phyloP scores from a whole-genome alignment of 371 early-diverging fungal genomes.

The Apophysomyces ossiformis region DNA sequence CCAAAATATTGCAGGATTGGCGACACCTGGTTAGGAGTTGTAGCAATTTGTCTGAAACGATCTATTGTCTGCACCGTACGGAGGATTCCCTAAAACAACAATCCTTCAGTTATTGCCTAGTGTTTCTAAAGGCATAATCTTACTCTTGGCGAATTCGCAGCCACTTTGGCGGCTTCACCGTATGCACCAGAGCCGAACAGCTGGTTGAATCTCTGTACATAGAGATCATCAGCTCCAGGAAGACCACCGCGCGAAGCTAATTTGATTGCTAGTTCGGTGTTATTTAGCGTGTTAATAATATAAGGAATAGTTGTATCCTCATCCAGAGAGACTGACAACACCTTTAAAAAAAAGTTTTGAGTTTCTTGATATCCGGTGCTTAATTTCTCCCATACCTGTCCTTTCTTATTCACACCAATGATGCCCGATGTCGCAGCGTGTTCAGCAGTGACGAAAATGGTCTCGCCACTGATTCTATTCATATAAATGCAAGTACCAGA shows the following conservation, averaged over 20 bases:
- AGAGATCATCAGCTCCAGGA: slow-evolving; percentile 95
- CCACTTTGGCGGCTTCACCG: slow-evolving; percentile 93
- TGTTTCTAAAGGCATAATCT: slow-evolving; percentile 1
- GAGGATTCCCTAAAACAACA: slow-evolving; percentile 77
- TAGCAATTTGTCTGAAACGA: slow-evolving; percentile 89
- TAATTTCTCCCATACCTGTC: slow-evolving; percentile 66
- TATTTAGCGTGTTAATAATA: slow-evolving; percentile 80
- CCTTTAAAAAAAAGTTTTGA: slow-evolving; percentile 44
- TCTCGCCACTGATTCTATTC: slow-evolving; percentile 96
- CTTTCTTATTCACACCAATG: slow-evolving; percentile 95
- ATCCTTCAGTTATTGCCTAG: not conserved
- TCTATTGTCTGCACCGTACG: slow-evolving; percentile 96
- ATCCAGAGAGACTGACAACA: slow-evolving; percentile 91
- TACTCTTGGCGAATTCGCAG: slow-evolving; percentile 92
- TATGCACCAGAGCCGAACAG: slow-evolving; percentile 78
- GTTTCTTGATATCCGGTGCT: not conserved
- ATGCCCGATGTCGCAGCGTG: slow-evolving; percentile 85
- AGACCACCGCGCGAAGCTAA: slow-evolving; percentile 91
- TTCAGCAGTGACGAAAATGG: slow-evolving; percentile 96
- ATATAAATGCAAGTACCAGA: slow-evolving; percentile 92
- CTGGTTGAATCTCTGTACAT: slow-evolving; percentile 87
- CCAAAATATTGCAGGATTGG: slow-evolving; percentile 98
- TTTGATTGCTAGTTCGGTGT: slow-evolving; percentile 89
- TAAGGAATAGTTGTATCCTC: slow-evolving; percentile 90
- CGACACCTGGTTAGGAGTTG: slow-evolving; percentile 80